phyloP scores from a whole-genome alignment of 148 eudicot species.

The Mesembryanthemum crystallinum region DNA sequence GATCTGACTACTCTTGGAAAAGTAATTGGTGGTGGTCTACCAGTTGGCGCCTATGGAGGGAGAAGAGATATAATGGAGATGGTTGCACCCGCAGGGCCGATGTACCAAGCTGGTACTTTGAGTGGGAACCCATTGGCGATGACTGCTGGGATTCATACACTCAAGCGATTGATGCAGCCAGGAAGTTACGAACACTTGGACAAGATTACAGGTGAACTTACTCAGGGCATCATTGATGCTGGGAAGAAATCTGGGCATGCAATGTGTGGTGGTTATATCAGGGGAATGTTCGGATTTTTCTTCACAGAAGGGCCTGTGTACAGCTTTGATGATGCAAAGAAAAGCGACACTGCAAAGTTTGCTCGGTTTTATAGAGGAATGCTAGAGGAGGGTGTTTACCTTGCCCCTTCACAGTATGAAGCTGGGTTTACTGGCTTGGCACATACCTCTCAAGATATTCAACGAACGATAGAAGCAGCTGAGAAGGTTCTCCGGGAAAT shows the following conservation, averaged over 20 bases:
- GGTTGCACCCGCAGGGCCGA: constrained; percentile 98
- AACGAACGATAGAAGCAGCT: constrained; percentile 73
- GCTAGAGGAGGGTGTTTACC: constrained; percentile 92
- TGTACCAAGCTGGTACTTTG: constrained; percentile 94
- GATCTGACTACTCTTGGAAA: constrained; percentile 91
- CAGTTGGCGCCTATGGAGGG: constrained; percentile 96
- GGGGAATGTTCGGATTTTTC: constrained; percentile 87
- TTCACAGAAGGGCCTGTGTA: constrained; percentile 86
- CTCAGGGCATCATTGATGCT: constrained; percentile 66
- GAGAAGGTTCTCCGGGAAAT: constrained; percentile 68
- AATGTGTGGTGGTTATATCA: constrained; percentile 14
- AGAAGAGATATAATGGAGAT: constrained; percentile 96
- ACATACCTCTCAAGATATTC: constrained; percentile 75
- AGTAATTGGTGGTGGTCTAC: constrained; percentile 91
- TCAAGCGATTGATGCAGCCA: constrained; percentile 62
- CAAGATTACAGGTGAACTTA: constrained; percentile 63
- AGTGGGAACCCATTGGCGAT: constrained; percentile 98
- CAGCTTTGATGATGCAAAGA: constrained; percentile 73
- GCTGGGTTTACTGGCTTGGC: constrained; percentile 94
- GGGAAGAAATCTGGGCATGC: constrained; percentile 86
- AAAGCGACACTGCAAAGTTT: constrained; percentile 12
- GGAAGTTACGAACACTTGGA: constrained; percentile 75
- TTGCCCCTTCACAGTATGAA: constrained; percentile 96
- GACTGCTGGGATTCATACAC: constrained; percentile 98
- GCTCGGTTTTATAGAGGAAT: constrained; percentile 59